A percentile compares a stretch with the other conserved stretches of the same genome.
Evolutionary conservation across 2,329 filamentous ascomycete genomes (phyloP).

Genomic region (Arthrobotrys conoides): DNA sequence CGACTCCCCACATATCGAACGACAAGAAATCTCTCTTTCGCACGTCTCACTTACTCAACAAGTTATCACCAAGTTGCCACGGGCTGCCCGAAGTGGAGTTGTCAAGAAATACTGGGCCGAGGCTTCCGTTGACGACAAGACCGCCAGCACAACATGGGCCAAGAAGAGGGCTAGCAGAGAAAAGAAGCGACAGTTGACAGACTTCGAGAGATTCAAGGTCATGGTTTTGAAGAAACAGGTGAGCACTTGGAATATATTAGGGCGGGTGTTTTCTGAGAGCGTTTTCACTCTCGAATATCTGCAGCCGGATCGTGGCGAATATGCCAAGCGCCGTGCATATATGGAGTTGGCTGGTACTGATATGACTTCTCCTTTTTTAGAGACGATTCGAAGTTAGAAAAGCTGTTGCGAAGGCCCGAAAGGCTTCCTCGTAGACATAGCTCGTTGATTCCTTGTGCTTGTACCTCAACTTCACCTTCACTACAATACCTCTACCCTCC

Average conservation of each 20-base stretch:
- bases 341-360: conserved; percentile 1
- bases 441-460: conserved; percentile 10
- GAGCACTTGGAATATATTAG: conserved; percentile 64
- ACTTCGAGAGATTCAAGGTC: conserved; percentile 99
- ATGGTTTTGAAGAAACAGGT: conserved; percentile 99
- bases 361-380: conserved; percentile 66
- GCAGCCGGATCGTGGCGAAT: not conserved
- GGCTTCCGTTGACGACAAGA: conserved; percentile 91
- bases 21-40: conserved; percentile 86
- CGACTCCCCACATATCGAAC: conserved; percentile 88
- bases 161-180: conserved; percentile 90
- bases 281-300: not conserved
- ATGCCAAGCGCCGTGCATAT: not conserved
- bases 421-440: conserved; percentile 69
- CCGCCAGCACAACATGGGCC: conserved; percentile 90
- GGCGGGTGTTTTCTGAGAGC: not conserved
- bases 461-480: conserved; percentile 26
- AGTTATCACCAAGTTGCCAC: conserved; percentile 86
- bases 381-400: conserved; percentile 96
- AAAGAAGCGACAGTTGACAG: conserved; percentile 90
- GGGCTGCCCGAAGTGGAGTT: conserved; percentile 83
- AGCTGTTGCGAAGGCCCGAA: conserved; percentile 87
- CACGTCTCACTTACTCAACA: conserved; percentile 90
- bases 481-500: conserved; percentile 46
- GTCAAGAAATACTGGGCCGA: conserved; percentile 93